phyloP scores from a whole-genome alignment of 768 basidiomycete species.

The Lactarius akahatsu region DNA sequence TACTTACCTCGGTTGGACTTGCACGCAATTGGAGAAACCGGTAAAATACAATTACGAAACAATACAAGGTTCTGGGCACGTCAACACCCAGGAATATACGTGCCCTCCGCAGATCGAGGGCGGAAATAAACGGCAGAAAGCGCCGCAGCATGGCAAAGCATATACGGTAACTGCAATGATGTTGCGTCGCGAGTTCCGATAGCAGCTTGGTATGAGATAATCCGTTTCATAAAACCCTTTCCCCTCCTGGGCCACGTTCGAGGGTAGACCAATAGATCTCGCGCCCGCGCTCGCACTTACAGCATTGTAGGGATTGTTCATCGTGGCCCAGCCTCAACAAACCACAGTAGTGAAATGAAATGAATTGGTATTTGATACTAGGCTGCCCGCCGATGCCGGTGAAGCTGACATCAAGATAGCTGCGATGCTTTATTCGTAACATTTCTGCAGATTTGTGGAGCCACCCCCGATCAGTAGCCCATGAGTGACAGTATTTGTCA shows the following conservation, averaged over 20 bases:
- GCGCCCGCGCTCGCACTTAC: background rate
- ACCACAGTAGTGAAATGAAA: background rate
- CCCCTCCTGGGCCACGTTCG: constrained; percentile 15
- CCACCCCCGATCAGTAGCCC: background rate
- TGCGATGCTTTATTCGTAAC: background rate
- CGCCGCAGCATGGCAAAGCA: background rate
- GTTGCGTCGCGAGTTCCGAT: background rate
- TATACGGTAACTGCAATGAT: background rate
- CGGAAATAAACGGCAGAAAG: constrained; percentile 1
- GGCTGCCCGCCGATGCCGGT: background rate
- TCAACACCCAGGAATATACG: background rate
- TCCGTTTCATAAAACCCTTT: background rate
- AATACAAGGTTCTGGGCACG: background rate
- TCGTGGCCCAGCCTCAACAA: background rate
- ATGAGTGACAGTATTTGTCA: background rate
- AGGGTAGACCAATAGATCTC: constrained; percentile 7
- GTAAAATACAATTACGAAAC: background rate
- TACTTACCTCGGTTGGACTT: background rate
- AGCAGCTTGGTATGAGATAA: background rate
- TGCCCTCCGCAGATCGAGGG: background rate
- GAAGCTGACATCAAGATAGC: background rate
- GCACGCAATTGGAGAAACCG: background rate
- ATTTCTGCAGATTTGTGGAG: background rate
- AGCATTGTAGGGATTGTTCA: constrained; percentile 3
- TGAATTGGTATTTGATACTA: background rate